These are phyloP conservation scores for Citeromyces hawaiiensis DNA, from an alignment of 1,139 yeast species.

Conservation along the genomic window DNA sequence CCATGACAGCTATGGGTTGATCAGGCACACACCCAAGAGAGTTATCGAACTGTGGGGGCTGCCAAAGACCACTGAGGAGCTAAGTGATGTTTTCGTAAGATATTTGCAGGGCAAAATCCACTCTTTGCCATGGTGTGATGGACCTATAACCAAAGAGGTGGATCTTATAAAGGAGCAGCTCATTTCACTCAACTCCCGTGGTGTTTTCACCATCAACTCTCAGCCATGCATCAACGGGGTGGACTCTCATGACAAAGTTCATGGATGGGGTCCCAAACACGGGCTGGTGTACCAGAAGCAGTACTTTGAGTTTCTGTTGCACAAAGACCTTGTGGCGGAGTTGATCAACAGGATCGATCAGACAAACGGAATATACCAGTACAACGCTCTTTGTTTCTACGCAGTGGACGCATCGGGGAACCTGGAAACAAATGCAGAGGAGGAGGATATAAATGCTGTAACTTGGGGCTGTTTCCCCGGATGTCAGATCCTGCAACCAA, in stretches of 20 bases:
- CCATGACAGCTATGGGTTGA: slow-evolving; percentile 34
- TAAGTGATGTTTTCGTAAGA: slow-evolving; percentile 45
- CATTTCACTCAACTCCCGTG: slow-evolving; percentile 46
- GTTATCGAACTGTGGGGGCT: slow-evolving; percentile 82
- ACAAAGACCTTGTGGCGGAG: slow-evolving; percentile 33
- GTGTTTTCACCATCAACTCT: slow-evolving; percentile 76
- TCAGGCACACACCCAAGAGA: slow-evolving; percentile 68
- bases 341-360: slow-evolving; percentile 26
- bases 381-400: slow-evolving; percentile 57
- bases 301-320: slow-evolving; percentile 73
- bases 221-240: slow-evolving; percentile 90
- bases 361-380: slow-evolving; percentile 22
- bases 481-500: slow-evolving; percentile 81
- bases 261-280: slow-evolving; percentile 94
- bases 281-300: slow-evolving; percentile 93
- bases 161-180: slow-evolving; percentile 47
- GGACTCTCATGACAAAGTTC: slow-evolving; percentile 52
- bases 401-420: slow-evolving; percentile 58
- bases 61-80: slow-evolving; percentile 47
- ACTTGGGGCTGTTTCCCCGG: slow-evolving; percentile 98
- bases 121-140: slow-evolving; percentile 93
- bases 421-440: slow-evolving; percentile 51
- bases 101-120: slow-evolving; percentile 60
- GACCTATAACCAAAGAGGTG: slow-evolving; percentile 72
- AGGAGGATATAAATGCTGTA: slow-evolving; percentile 81